Evolutionary conservation across 2,329 filamentous ascomycete species (phyloP), one percentile per base, ranked within the genome.

Genomic region (Phyllosticta capitalensis): DNA sequence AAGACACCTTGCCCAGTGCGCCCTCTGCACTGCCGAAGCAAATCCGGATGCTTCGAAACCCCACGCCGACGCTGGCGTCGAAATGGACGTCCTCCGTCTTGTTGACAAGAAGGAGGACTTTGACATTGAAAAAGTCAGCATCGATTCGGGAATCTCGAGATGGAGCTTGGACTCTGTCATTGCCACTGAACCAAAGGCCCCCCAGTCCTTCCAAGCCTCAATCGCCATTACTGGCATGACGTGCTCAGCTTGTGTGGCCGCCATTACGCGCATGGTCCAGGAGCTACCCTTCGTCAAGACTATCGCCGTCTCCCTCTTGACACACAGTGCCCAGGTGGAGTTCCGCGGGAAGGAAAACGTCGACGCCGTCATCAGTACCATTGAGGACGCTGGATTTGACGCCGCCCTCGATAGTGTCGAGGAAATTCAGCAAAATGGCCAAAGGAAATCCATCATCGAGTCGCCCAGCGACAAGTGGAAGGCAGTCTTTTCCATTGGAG

Each of bases 401-500:
- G 64, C 62, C 5, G 60, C 55, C 14, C 28, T 67, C 14, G 64
- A 65, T 17, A 54, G 55, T 9, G 10, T 67, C 2, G 58, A 65
- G 45, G 59, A 63, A 26, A 9, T 24, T 22, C 9, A 33, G 9
- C 17, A 26, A 2, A 21, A 53, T 19, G 20, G 52, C 45, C 52
- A 49, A 9, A 53, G 54, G 33, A 60, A 60, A 22, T 59, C 58
- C 10, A 48, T 20, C 19, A 61, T 1, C 17, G 59, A n/a, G 52
- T 24, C 9, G 10, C 60, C 61, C 17, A 14, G 61, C 21, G 68
- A 74, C 28, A 66, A 58, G 56, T 73, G 71, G 71, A 65, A 61
- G 57, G 78, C 76, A n/a, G 75, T 76, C 7, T 74, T 81, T 61
- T 75, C 77, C 14, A 77, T 84, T 52, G 75, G 74, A 17, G 81